These are phyloP conservation scores for Fusarium sororula DNA, from an alignment of 2,329 filamentous ascomycete genomes.

Conservation along the genomic window DNA sequence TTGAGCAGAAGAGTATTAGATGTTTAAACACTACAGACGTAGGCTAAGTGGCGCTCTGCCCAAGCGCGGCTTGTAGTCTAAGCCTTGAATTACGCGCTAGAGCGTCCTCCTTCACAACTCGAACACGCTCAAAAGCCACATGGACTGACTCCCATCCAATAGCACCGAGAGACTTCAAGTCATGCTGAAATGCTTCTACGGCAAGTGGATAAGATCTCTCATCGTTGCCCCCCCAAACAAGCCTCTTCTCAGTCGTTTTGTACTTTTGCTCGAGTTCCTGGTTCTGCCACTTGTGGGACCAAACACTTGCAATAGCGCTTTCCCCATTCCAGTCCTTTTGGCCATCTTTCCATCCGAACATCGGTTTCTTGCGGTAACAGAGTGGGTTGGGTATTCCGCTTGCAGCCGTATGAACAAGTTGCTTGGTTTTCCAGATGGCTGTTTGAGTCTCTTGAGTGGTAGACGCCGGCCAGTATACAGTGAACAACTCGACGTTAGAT, in stretches of 20 bases:
- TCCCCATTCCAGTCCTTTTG: background rate
- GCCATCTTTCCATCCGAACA: background rate
- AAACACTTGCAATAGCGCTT: background rate
- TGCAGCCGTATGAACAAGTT: background rate
- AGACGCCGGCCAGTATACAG: background rate
- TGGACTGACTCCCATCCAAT: background rate
- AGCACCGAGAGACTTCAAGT: background rate
- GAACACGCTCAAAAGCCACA: background rate
- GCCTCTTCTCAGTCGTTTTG: background rate
- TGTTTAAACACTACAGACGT: accelerated
- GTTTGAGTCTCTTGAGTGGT: background rate
- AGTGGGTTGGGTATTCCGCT: background rate
- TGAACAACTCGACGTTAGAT: background rate
- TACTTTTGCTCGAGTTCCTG: background rate
- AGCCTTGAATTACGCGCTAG: background rate
- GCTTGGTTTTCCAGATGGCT: background rate
- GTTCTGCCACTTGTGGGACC: background rate
- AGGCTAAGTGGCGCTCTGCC: background rate
- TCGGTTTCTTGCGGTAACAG: background rate
- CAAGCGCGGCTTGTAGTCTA: accelerated
- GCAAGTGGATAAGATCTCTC: background rate
- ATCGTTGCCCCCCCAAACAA: background rate
- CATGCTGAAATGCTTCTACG: background rate
- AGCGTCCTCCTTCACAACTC: background rate
- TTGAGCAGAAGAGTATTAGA: background rate